Base-by-base conservation (phyloP, 2,329 filamentous ascomycete genomes). In the Penicillium sp. region DNA sequence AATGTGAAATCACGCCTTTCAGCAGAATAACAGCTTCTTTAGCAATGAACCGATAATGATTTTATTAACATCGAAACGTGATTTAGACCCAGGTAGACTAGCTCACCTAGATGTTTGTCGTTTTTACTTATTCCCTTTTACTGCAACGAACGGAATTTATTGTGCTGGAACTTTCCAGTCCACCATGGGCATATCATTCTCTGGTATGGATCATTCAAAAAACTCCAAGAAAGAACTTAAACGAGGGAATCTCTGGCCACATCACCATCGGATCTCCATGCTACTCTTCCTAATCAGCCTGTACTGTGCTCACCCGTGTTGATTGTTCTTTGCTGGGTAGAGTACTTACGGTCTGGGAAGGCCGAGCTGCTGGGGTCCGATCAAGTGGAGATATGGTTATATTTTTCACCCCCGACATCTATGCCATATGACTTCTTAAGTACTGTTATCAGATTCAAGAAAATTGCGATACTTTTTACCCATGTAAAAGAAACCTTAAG, bases 1-100 rank as follows among this genome's bases (percentile, higher is more conserved):
- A 46, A 81, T 91, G 73, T 88, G 93, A 21, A 96, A 93, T 70
- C 85, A 85, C 67, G 88, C 96, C 75, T 92, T 97, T 54, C 86
- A 92, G 64, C 84, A 87, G 65, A 86, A 95, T 66, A 92, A 92
- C 51, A 92, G 92, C 3, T 96, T 96, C 72, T 77, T 89, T 66
- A 83, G 85, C 55, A 85, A 91, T 64, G 85, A 89, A 57, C 81
- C 85, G 51, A 83, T 82, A 46, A 84, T 86, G 45, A 83, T 89
- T 52, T 85, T 1, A 79, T 92, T 53, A 85, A 92, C 66, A 81
- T 84, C 26, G 84, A 88, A 16, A 26, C 6, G 16, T n/a, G 9
- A 19, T 4, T 4, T 7, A 39, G 16, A 19, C 35, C n/a, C 8
- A 42, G 4, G n/a, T 13, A 42, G 39, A 21, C 19, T 14, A 4